Conservation (phyloP, 257 asterid species). For the Solanum ossicruentum region DNA sequence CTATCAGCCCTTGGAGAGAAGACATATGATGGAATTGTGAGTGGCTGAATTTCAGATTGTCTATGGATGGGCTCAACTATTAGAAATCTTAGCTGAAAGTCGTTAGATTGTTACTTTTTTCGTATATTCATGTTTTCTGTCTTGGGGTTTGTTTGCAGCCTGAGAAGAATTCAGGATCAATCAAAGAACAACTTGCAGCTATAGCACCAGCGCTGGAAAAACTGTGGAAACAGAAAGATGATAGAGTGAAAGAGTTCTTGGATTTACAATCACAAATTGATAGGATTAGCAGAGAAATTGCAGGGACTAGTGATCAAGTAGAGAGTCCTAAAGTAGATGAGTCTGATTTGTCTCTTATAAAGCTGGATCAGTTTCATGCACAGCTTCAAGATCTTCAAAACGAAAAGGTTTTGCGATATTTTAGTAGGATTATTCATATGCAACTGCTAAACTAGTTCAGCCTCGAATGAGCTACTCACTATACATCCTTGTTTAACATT, state of each 20-base stretch:
- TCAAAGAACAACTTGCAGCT: slow-evolving; percentile 86
- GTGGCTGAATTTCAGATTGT: slow-evolving; percentile 9
- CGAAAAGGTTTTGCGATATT: slow-evolving; percentile 49
- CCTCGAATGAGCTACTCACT: neutral
- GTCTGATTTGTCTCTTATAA: slow-evolving; percentile 67
- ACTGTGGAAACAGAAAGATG: slow-evolving; percentile 72
- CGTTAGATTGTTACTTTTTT: neutral
- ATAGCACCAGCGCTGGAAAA: slow-evolving; percentile 80
- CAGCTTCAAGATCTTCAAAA: slow-evolving; percentile 91
- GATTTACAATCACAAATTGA: slow-evolving; percentile 84
- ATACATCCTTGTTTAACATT: neutral
- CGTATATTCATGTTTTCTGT: neutral
- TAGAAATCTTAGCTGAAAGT: neutral
- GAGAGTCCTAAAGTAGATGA: slow-evolving; percentile 54
- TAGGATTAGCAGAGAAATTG: slow-evolving; percentile 61
- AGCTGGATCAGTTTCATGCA: slow-evolving; percentile 63
- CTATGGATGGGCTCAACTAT: neutral
- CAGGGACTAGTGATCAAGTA: slow-evolving; percentile 47
- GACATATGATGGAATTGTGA: slow-evolving; percentile 51
- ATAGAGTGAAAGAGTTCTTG: slow-evolving; percentile 58
- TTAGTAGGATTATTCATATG: neutral
- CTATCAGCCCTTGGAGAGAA: slow-evolving; percentile 74
- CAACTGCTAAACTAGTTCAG: neutral
- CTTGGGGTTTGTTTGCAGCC: slow-evolving; percentile 33
- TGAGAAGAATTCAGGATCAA: slow-evolving; percentile 67